Base-by-base conservation (phyloP, 805 yeast genomes). In the Candida ortonii region DNA sequence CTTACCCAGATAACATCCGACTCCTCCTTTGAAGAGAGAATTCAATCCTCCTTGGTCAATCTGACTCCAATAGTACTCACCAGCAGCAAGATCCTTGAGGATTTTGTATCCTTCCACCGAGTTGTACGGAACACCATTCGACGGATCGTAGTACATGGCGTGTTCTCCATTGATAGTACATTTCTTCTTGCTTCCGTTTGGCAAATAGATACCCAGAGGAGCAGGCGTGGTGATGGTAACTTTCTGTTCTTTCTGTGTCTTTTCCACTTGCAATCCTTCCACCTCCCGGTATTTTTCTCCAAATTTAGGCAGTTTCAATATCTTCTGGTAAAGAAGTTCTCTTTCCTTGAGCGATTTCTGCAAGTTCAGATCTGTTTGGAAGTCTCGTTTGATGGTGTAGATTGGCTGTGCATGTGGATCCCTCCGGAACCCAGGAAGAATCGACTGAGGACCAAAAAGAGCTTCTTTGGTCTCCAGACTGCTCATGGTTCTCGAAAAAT, bases 81-180 rank as follows among this genome's bases (percentile, higher is more conserved):
- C 73, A 22, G 73, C 75, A 45, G 79, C 79, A 12, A 73, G 56
- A 16, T 71, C 75, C 38, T 72, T 73, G 28, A 68, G 60, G 17
- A 82, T 68, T 47, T 74, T 78, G 55, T 80, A 87, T n/a, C 90
- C 80, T 29, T 83, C 89, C 41, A 87, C 84, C 44, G 80, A 81
- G 31, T 80, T 72, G 60, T 93, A 93, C 2, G 96, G 94, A 33
- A 93, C 74, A 22, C 95, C 95, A 18, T 83, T 78, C 22, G 76
- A 70, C 0, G 97, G 97, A 64, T 90, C 97, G 44, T 83, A 79
- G 59, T 86, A 90, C 51, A 77, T 73, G 12, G 93, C 95, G 29
- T 78, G 80, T 31, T 72, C 72, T 3, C 95, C 95, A 3, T 87
- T 78, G 27, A 89, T 78, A 16, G 80, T 65, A 68, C 96, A 83